Percentiles rank a stretch among this genome's conserved stretches.
phyloP scores from a whole-genome alignment of 31 red algal genomes.

The Endocladia muricata region DNA sequence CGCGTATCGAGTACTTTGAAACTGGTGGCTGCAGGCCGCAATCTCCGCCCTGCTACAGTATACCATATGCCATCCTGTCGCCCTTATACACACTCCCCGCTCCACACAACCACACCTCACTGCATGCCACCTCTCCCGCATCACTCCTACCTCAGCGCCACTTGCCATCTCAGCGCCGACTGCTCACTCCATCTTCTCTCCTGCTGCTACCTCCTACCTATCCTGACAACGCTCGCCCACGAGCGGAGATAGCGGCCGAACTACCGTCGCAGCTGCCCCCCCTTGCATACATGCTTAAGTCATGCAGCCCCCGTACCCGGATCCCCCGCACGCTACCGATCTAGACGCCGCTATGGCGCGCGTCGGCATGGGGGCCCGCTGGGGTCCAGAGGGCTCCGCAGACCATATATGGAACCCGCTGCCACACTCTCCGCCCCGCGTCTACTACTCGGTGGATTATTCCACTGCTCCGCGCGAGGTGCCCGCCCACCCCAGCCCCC shows the following conservation, averaged over 20 bases:
- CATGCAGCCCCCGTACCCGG: background rate
- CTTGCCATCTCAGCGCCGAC: background rate
- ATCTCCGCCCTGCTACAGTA: too few species aligned
- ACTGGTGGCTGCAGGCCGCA: too few species aligned
- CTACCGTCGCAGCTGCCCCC: background rate
- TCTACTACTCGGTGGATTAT: background rate
- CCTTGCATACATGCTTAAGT: background rate
- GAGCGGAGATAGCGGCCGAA: background rate
- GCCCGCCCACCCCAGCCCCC: background rate
- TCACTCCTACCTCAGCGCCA: background rate
- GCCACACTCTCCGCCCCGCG: too few species aligned
- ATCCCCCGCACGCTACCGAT: constrained; percentile 4
- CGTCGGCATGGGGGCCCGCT: constrained; percentile 1
- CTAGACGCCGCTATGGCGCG: constrained; percentile 14
- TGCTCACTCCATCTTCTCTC: background rate
- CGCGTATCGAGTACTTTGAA: too few species aligned
- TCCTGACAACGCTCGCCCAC: background rate
- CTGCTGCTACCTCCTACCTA: background rate
- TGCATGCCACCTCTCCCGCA: background rate
- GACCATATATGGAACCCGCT: background rate
- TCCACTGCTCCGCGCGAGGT: background rate
- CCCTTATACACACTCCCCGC: too few species aligned
- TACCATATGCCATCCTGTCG: too few species aligned
- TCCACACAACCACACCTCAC: too few species aligned
- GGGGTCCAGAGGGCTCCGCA: background rate